Evolutionary conservation across 2,329 filamentous ascomycete species (phyloP).

Genomic region (Pseudovirgaria hyperparasitica): DNA sequence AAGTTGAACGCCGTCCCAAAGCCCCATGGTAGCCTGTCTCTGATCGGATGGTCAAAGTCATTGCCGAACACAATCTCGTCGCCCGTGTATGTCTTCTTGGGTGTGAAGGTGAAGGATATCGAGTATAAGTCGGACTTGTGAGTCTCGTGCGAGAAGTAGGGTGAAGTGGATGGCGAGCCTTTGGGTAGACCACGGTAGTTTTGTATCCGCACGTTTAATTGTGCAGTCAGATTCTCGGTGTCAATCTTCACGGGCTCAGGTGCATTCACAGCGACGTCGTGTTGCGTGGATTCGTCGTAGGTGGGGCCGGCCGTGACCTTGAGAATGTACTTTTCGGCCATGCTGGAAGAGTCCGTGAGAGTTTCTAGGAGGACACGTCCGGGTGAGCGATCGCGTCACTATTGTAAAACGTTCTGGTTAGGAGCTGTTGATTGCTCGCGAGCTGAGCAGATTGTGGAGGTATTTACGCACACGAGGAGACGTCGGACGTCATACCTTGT

Average conservation of each 20-base stretch:
- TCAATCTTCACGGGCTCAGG: slow-evolving; percentile 49
- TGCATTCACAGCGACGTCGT: slow-evolving; percentile 63
- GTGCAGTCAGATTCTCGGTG: slow-evolving; percentile 49
- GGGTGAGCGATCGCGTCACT: too few relatives aligned
- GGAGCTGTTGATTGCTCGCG: too few relatives aligned
- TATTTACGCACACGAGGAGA: too few relatives aligned
- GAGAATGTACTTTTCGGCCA: slow-evolving; percentile 60
- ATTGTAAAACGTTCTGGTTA: too few relatives aligned
- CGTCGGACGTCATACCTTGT: too few relatives aligned
- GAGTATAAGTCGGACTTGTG: slow-evolving; percentile 74
- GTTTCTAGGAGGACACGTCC: too few relatives aligned
- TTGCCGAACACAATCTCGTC: slow-evolving; percentile 82
- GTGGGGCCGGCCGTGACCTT: slow-evolving; percentile 67
- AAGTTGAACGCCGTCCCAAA: slow-evolving; percentile 76
- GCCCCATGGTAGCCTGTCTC: slow-evolving; percentile 72
- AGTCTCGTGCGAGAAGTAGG: slow-evolving; percentile 62
- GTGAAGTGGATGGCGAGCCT: slow-evolving; percentile 52
- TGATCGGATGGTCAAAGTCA: slow-evolving; percentile 85
- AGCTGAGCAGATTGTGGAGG: too few relatives aligned
- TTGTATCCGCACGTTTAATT: slow-evolving; percentile 63
- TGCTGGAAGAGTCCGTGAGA: slow-evolving; percentile 8
- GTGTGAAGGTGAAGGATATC: slow-evolving; percentile 66
- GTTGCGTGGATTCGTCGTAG: slow-evolving; percentile 63
- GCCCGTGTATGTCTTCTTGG: slow-evolving; percentile 53
- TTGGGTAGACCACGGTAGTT: slow-evolving; percentile 52